These are phyloP conservation scores for Kondoa malvinella DNA, from an alignment of 768 basidiomycete genomes.

Conservation along the genomic window DNA sequence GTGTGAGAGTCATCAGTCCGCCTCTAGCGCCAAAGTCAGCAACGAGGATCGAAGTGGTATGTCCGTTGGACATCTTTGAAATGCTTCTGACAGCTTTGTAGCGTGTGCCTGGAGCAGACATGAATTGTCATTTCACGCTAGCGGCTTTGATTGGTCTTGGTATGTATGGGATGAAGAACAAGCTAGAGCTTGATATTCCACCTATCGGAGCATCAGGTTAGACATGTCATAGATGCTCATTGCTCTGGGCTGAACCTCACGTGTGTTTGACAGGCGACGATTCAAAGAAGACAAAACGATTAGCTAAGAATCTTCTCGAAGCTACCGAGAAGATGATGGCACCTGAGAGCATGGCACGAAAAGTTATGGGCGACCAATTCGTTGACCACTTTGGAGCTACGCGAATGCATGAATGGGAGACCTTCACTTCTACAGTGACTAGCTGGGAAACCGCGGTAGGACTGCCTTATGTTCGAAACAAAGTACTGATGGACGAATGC, in stretches of 20 bases:
- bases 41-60: constrained; percentile 65
- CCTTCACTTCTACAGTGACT: constrained; percentile 85
- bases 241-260: constrained; percentile 15
- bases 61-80: constrained; percentile 5
- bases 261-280: constrained; percentile 17
- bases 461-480: neutral
- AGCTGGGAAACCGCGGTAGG: constrained; percentile 33
- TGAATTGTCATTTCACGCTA: constrained; percentile 73
- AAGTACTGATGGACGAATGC: constrained; percentile 2
- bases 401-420: constrained; percentile 69
- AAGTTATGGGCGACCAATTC: constrained; percentile 62
- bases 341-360: constrained; percentile 60
- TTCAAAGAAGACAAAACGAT: constrained; percentile 45
- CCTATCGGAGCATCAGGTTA: constrained; percentile 43
- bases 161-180: constrained; percentile 67
- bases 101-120: constrained; percentile 85
- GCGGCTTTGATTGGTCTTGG: constrained; percentile 77
- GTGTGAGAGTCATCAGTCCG: constrained; percentile 78
- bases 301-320: constrained; percentile 59
- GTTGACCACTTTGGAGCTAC: constrained; percentile 92
- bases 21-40: constrained; percentile 65
- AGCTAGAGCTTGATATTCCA: constrained; percentile 47
- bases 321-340: constrained; percentile 70
- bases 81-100: neutral
- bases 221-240: constrained; percentile 39